Evolutionary conservation across 129 eudicot genomes (phyloP), one percentile per base, ranked within the genome.

Genomic region (Pulicaria dysenterica): DNA sequence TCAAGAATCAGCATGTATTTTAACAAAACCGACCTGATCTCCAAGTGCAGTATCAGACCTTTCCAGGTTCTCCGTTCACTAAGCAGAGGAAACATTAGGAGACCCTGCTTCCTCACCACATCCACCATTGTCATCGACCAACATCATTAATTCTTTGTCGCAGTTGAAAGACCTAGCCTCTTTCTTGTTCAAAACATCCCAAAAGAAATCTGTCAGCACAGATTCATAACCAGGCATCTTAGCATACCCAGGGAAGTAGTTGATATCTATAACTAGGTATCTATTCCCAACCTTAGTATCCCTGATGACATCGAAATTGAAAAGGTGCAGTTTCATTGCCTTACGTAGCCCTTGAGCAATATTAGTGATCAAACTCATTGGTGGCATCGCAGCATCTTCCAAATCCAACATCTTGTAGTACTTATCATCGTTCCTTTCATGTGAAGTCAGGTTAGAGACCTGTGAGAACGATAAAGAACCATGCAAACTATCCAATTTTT

Each of bases 201-300:
- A 77, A 76, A 89, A 84, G 77, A 86, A 86, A 61, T 86, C 88
- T 1, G 92, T 84, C 78, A 89, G 7, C 37, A 86, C 86, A 2
- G 54, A 40, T 60, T 89, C 90, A 70, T 86, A 89, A 19, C 73
- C 40, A 3, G 92, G 92, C 90, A 89, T 79, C 72, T 86, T 89
- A 4, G 92, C 90, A 72, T 89, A 89, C 46, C 96, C 96, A 9
- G 96, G 96, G 47, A 89, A 86, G 47, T 89, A 86, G 65, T 86
- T 86, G 10, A 89, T 89, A 59, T 89, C 96, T 13, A 89, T 78
- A 13, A 89, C 89, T 43, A 84, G 88, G 69, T 86, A 89, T 64
- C 87, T 69, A 75, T 86, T 82, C 46, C 90, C 92, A 24, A 84
- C 50, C 61, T 73, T 80, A 9, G 81, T 77, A 66, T 86, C 92